These are phyloP conservation scores for Euptelea pleiosperma DNA, from an alignment of 164 flowering plant genomes.

Conservation along the genomic window DNA sequence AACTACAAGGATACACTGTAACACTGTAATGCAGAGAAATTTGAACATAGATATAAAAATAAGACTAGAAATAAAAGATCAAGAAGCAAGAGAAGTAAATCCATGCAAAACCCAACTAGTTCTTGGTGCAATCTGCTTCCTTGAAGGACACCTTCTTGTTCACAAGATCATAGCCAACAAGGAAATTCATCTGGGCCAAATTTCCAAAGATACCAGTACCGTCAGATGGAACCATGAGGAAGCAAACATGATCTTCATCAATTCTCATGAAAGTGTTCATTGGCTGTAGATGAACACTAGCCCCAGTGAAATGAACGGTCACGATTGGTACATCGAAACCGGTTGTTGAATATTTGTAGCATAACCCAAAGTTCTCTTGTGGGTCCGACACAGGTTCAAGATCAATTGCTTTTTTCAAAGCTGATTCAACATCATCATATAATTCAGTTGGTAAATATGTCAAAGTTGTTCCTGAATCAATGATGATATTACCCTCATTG, in stretches of 20 bases:
- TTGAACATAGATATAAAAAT: no score
- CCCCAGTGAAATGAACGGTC: slow-evolving; percentile 32
- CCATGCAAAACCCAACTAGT: slow-evolving; percentile 2
- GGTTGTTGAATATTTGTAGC: slow-evolving; percentile 15
- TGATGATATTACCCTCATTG: slow-evolving; percentile 46
- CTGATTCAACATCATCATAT: slow-evolving; percentile 15
- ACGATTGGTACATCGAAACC: slow-evolving; percentile 17
- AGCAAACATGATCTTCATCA: slow-evolving; percentile 15
- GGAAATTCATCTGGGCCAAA: slow-evolving; percentile 26
- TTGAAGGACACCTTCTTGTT: slow-evolving; percentile 25
- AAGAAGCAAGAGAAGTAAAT: no score
- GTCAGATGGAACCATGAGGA: slow-evolving; percentile 10
- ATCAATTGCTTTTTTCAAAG: slow-evolving; percentile 4
- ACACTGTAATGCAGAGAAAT: no score
- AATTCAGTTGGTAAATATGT: slow-evolving; percentile 23
- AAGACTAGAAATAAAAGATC: no score
- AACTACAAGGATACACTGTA: no score
- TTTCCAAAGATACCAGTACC: slow-evolving; percentile 23
- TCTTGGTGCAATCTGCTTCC: slow-evolving; percentile 25
- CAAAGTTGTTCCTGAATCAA: slow-evolving; percentile 63
- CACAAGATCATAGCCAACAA: slow-evolving; percentile 28
- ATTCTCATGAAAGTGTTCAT: slow-evolving; percentile 21
- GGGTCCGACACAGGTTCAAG: background rate
- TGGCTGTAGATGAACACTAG: slow-evolving; percentile 22
- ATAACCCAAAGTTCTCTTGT: background rate